These are phyloP conservation scores for Chloranthus sessilifolius DNA, from an alignment of 164 flowering plant species.

Conservation along the genomic window DNA sequence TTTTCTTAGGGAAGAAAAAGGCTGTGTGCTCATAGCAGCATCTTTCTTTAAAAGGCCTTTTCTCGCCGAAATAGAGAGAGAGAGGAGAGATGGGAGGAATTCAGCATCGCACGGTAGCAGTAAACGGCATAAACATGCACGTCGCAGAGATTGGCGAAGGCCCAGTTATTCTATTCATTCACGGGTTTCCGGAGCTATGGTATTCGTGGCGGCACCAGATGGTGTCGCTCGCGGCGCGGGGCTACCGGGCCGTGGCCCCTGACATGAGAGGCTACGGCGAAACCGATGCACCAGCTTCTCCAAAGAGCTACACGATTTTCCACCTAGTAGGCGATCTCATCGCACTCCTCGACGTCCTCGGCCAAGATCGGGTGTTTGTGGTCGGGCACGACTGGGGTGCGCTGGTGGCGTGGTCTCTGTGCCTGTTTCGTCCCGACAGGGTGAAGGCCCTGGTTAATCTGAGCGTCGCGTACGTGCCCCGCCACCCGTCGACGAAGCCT, in stretches of 20 bases:
- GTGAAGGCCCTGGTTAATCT: slow-evolving; percentile 75
- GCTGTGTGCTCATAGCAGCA: no score
- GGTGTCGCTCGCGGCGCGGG: slow-evolving; percentile 20
- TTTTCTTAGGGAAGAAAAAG: no score
- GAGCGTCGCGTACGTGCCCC: slow-evolving; percentile 46
- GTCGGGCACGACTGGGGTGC: slow-evolving; percentile 95
- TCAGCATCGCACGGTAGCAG: slow-evolving; percentile 11
- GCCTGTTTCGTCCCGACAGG: slow-evolving; percentile 62
- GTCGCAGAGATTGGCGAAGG: slow-evolving; percentile 33
- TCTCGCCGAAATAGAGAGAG: neutral
- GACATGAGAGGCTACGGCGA: slow-evolving; percentile 44
- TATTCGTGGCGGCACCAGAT: slow-evolving; percentile 45
- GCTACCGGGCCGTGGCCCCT: slow-evolving; percentile 45
- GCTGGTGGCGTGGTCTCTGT: slow-evolving; percentile 52
- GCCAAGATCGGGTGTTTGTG: slow-evolving; percentile 46
- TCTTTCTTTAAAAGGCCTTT: no score
- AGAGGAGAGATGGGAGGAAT: slow-evolving; percentile 1
- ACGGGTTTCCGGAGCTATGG: slow-evolving; percentile 42
- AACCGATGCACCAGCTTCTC: slow-evolving; percentile 36
- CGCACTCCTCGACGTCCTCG: slow-evolving; percentile 52
- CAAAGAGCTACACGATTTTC: slow-evolving; percentile 35
- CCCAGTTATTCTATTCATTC: slow-evolving; percentile 27
- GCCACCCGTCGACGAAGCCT: slow-evolving; percentile 43
- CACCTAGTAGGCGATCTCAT: slow-evolving; percentile 62
- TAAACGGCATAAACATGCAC: slow-evolving; percentile 42